Percentiles rank a stretch among this genome's conserved stretches.
phyloP scores from a whole-genome alignment of 1,284 basidiomycete genomes.

The Vanrija pseudolonga region DNA sequence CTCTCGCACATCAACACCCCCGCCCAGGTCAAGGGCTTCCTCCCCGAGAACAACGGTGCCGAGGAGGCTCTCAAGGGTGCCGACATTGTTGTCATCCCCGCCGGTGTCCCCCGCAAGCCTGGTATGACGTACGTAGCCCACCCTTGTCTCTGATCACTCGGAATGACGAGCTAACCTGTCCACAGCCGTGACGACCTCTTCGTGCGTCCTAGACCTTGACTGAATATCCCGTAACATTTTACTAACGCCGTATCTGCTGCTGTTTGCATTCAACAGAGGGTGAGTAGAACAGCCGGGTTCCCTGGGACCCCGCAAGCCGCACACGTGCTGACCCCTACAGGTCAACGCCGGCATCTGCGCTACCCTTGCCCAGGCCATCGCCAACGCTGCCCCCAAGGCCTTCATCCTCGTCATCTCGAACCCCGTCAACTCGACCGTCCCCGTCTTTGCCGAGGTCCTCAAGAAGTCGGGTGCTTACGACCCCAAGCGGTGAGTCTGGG shows the following conservation, averaged over 20 bases:
- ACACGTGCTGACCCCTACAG: slow-evolving; percentile 11
- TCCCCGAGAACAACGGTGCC: slow-evolving; percentile 47
- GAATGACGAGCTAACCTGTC: slow-evolving; percentile 1
- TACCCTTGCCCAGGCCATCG: slow-evolving; percentile 85
- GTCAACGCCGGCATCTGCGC: slow-evolving; percentile 66
- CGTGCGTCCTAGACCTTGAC: slow-evolving; percentile 57
- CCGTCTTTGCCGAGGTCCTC: slow-evolving; percentile 90
- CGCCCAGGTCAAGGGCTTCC: slow-evolving; percentile 64
- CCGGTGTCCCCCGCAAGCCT: slow-evolving; percentile 93
- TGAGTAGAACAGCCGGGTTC: slow-evolving; percentile 8
- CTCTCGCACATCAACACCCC: slow-evolving; percentile 89
- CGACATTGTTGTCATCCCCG: slow-evolving; percentile 89
- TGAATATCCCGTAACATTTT: background rate
- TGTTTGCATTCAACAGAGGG: slow-evolving; percentile 23
- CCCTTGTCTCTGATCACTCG: too few relatives aligned
- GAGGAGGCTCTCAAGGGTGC: slow-evolving; percentile 45
- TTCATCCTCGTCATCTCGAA: slow-evolving; percentile 96
- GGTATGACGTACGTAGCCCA: slow-evolving; percentile 54
- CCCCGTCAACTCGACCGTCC: slow-evolving; percentile 78
- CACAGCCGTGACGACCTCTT: slow-evolving; percentile 89
- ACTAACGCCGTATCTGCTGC: background rate
- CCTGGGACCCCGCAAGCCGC: too few relatives aligned
- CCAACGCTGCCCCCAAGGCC: slow-evolving; percentile 81
- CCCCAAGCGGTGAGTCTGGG: slow-evolving; percentile 57
- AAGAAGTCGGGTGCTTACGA: slow-evolving; percentile 93